Base-by-base conservation (phyloP, 2,329 filamentous ascomycete species). In the Annulohypoxylon truncatum region DNA sequence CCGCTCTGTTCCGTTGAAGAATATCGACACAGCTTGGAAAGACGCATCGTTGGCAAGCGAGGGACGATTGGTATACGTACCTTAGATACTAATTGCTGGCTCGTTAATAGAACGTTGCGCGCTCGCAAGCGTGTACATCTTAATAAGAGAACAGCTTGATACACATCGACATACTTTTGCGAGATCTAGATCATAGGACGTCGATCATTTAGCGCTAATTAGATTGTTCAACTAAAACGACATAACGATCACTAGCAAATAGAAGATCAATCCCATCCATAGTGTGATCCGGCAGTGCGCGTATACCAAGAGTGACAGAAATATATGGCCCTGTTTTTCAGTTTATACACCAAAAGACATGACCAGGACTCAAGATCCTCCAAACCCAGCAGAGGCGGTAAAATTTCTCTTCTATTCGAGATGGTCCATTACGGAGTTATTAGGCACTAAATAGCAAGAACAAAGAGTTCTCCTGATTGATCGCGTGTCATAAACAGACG, bases 401-500 rank as follows among this genome's bases (percentile, higher is more conserved):
- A n/a, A n/a, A n/a, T n/a, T n/a, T n/a, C n/a, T 44, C 31, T 20
- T 15, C 20, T 15, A 15, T 38, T 15, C 3, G 8, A 29, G n/a
- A 12, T 2, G 2, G 12, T 38, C 6, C 22, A 10, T 6, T 13
- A 9, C 4, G 20, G 15, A 38, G 13, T 20, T 29, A 48, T 61
- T n/a, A 70, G 6, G 26, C 54, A 9, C 58, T 66, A n/a, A n/a
- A n/a, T n/a, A 18, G 63, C 67, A 55, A 88, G 73, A 3, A 91
- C 84, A 70, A 86, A 91, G 42, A 92, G 84, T 80, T 92, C 89
- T 4, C 89, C 90, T 0, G 88, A 89, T 12, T 81, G 75, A 74
- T 92, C 90, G 3, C 84, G 88, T 61, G 81, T 85, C 80, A 91
- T 84, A 77, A 86, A 92, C 7, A 92, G 77, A 5, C 89, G 79